A percentile compares a stretch with the other conserved stretches of the same genome.
Conservation (phyloP, 139 green algal genomes). For the Tetraselmis chui region DNA sequence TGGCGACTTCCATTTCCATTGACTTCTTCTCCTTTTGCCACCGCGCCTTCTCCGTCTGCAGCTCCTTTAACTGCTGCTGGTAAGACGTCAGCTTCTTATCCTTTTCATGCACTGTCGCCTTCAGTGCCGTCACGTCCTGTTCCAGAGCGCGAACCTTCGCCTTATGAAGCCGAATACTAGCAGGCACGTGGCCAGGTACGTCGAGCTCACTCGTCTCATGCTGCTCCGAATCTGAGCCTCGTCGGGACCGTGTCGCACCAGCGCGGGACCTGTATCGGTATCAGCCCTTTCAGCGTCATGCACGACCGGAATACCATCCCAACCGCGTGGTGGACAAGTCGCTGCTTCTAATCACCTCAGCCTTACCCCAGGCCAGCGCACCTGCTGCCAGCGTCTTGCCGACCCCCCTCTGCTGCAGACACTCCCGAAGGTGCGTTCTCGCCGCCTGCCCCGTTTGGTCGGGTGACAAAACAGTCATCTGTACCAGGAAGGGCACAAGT, state of each 20-base stretch:
- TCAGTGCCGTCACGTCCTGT: slow-evolving; percentile 25
- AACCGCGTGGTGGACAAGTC: no score
- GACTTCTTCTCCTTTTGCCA: slow-evolving; percentile 30
- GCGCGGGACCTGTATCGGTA: no score
- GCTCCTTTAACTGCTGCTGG: slow-evolving; percentile 22
- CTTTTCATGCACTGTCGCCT: slow-evolving; percentile 1
- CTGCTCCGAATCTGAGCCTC: neutral
- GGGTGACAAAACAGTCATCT: no score
- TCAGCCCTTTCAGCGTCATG: no score
- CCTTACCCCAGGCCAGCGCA: no score
- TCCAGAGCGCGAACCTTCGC: slow-evolving; percentile 37
- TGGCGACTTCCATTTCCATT: slow-evolving; percentile 28
- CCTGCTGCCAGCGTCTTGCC: no score
- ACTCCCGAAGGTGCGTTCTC: no score
- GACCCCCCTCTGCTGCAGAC: no score
- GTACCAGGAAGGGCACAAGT: no score
- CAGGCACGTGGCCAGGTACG: slow-evolving; percentile 35
- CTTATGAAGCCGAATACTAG: slow-evolving; percentile 45
- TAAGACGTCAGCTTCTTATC: slow-evolving; percentile 28
- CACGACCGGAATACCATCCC: no score
- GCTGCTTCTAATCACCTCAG: no score
- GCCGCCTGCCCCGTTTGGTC: no score
- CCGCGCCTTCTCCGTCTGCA: slow-evolving; percentile 16
- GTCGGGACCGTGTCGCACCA: neutral
- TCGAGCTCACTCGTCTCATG: slow-evolving; percentile 22